Evolutionary conservation across 805 yeast genomes (phyloP).

Genomic region (Limtongia smithiae): DNA sequence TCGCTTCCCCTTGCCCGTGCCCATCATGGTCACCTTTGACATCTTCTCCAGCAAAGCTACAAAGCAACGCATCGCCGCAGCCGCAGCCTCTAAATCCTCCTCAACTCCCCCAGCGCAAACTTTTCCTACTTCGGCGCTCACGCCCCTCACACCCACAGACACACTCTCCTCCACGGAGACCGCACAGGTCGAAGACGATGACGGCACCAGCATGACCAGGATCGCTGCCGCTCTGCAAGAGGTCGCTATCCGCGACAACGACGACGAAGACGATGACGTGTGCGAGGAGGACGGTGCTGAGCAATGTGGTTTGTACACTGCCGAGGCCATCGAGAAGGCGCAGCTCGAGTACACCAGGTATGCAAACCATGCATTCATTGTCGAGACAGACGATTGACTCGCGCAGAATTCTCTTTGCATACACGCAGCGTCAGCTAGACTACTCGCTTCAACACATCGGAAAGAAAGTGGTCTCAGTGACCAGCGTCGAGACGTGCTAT

Average conservation of each 20-base stretch:
- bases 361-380: background rate
- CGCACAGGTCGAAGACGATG: background rate
- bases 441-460: constrained; percentile 5
- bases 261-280: background rate
- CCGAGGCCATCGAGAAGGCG: background rate
- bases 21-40: too few relatives aligned
- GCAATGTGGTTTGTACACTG: too few relatives aligned
- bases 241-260: background rate
- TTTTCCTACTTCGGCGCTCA: too few relatives aligned
- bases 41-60: too few relatives aligned
- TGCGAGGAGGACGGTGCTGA: background rate
- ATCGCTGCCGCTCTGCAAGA: background rate
- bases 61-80: too few relatives aligned
- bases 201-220: background rate
- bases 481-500: constrained; percentile 1
- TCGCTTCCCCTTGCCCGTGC: too few relatives aligned
- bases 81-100: too few relatives aligned
- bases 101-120: too few relatives aligned
- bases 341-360: constrained; percentile 13
- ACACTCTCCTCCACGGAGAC: background rate
- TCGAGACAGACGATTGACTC: background rate
- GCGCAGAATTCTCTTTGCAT: constrained; percentile 8
- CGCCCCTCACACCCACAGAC: too few relatives aligned
- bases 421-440: constrained; percentile 20
- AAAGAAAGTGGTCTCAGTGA: background rate